Conservation (phyloP, 768 basidiomycete genomes). For the Erythrobasidium yunnanense region DNA sequence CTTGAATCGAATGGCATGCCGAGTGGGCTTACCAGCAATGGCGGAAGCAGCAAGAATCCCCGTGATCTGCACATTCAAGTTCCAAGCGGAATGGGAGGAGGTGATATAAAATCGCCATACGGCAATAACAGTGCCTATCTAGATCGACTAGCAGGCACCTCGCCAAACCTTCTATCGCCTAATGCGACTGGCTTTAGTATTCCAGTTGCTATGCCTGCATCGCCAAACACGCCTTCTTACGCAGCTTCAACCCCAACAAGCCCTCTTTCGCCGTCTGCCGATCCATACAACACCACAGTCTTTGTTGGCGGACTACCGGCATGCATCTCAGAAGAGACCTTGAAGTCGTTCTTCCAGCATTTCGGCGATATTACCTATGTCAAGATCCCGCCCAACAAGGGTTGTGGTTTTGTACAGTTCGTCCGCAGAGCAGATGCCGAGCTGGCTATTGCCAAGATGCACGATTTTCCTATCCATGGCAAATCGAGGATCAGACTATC, state of each 20-base stretch:
- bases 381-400: conserved; percentile 90
- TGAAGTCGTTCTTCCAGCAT: conserved; percentile 47
- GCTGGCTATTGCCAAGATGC: conserved; percentile 78
- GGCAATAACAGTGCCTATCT: not conserved
- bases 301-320: conserved; percentile 86
- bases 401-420: conserved; percentile 93
- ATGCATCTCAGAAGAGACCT: conserved; percentile 77
- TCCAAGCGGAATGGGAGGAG: not conserved
- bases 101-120: not conserved
- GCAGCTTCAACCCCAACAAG: not conserved
- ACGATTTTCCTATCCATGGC: conserved; percentile 87
- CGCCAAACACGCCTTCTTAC: not conserved
- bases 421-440: conserved; percentile 85
- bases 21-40: not conserved
- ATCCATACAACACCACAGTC: conserved; percentile 89
- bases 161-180: not conserved
- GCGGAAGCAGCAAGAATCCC: no score
- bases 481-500: conserved; percentile 70
- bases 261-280: conserved; percentile 40
- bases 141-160: not conserved
- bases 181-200: conserved; percentile 25
- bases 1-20: not conserved
- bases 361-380: conserved; percentile 48
- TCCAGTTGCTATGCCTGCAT: conserved; percentile 1
- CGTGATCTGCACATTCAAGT: conserved; percentile 21